phyloP scores from a whole-genome alignment of 2,329 filamentous ascomycete genomes.

The Achaetomium macrosporum region DNA sequence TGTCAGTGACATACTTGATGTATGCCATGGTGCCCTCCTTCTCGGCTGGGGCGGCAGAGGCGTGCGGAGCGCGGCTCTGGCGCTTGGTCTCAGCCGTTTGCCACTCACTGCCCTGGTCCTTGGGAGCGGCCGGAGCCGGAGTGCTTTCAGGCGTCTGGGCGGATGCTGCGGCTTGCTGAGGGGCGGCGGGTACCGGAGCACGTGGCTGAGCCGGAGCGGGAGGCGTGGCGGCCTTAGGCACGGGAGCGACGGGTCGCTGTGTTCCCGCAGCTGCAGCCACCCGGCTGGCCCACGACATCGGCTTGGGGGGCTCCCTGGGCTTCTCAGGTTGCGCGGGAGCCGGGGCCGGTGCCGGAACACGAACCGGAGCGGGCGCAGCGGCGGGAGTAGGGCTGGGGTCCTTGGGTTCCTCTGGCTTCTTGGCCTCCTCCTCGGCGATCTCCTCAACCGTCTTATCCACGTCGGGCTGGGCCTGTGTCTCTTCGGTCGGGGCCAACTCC shows the following conservation, averaged over 20 bases:
- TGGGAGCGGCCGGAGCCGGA: constrained; percentile 31
- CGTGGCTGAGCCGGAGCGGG: constrained; percentile 47
- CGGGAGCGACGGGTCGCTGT: constrained; percentile 43
- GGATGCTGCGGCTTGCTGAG: constrained; percentile 33
- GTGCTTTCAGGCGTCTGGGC: constrained; percentile 35
- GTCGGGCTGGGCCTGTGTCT: constrained; percentile 37
- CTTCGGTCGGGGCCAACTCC: constrained; percentile 26
- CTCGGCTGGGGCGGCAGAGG: constrained; percentile 53
- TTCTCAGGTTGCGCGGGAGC: constrained; percentile 42
- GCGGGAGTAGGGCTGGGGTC: constrained; percentile 53
- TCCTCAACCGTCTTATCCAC: constrained; percentile 48
- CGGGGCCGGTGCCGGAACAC: constrained; percentile 35
- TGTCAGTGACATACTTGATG: constrained; percentile 92
- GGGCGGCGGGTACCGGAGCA: constrained; percentile 48
- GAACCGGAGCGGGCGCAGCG: constrained; percentile 41
- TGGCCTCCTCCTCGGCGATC: constrained; percentile 48
- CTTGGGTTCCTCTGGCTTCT: constrained; percentile 61
- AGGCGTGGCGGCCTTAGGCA: constrained; percentile 53
- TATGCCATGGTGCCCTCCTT: constrained; percentile 78
- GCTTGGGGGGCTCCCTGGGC: constrained; percentile 49
- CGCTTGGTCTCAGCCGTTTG: constrained; percentile 86
- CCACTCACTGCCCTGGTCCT: constrained; percentile 66
- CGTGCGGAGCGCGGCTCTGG: constrained; percentile 67
- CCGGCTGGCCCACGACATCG: constrained; percentile 71
- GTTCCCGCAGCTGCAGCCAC: constrained; percentile 56